Evolutionary conservation across 148 eudicot genomes (phyloP).

Genomic region (Pouteria glomerata): DNA sequence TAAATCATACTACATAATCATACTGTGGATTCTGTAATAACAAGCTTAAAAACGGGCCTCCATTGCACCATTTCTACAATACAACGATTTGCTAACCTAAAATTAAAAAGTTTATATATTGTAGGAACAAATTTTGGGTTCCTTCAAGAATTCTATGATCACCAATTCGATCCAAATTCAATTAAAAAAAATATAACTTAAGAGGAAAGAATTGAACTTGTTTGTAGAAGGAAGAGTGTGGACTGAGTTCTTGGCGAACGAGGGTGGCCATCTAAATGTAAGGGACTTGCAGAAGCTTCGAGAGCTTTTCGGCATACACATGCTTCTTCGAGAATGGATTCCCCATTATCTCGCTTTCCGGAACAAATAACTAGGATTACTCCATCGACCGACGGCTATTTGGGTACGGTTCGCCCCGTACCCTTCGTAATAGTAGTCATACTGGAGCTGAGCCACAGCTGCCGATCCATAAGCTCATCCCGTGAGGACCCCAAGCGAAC

Average conservation of each 20-base stretch:
- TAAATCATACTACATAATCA: no score
- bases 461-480: conserved; percentile 36
- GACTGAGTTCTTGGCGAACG: conserved; percentile 70
- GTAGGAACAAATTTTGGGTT: no score
- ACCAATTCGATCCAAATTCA: no score
- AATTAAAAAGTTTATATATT: no score
- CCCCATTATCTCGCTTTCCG: conserved; percentile 68
- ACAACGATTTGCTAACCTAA: no score
- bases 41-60: no score
- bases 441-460: conserved; percentile 37
- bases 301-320: conserved; percentile 66
- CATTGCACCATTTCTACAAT: no score
- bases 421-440: conserved; percentile 29
- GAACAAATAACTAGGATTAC: conserved; percentile 49
- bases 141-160: no score
- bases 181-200: no score
- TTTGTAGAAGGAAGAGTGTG: conserved; percentile 56
- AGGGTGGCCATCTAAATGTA: conserved; percentile 80
- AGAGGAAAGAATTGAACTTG: conserved; percentile 40
- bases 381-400: conserved; percentile 11
- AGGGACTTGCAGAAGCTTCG: conserved; percentile 74
- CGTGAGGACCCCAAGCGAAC: not conserved
- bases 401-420: conserved; percentile 7
- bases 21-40: no score
- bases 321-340: conserved; percentile 66